These are phyloP conservation scores for Lolium perenne DNA, from an alignment of 176 grass and related monocot species.

Conservation along the genomic window DNA sequence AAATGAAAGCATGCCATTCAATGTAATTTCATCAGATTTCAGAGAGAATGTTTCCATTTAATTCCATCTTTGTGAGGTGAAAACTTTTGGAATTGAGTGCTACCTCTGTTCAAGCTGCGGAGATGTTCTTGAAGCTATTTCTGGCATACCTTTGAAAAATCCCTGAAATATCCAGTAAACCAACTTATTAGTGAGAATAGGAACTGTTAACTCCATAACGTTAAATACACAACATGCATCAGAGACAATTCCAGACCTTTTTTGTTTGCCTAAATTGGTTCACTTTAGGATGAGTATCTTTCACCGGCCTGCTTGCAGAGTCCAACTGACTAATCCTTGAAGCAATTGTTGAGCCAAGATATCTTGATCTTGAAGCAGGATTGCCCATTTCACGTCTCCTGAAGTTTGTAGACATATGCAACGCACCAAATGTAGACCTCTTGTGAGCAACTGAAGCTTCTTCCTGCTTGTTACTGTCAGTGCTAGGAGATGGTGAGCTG, in stretches of 20 bases:
- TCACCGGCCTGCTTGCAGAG: constrained; percentile 43
- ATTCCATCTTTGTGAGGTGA: not conserved
- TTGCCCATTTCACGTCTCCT: constrained; percentile 36
- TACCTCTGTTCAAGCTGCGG: constrained; percentile 50
- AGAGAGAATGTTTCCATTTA: constrained; percentile 15
- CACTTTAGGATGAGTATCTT: not conserved
- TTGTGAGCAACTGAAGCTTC: constrained; percentile 32
- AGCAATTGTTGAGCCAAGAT: constrained; percentile 44
- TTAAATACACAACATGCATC: not conserved
- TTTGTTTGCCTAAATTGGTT: constrained; percentile 42
- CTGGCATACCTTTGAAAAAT: not conserved
- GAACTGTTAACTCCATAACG: not conserved
- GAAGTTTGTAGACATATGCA: constrained; percentile 44
- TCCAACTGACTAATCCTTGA: constrained; percentile 58
- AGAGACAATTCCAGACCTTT: constrained; percentile 32
- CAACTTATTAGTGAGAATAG: not conserved
- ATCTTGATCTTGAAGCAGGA: constrained; percentile 37
- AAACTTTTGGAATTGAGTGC: not conserved
- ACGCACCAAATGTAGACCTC: constrained; percentile 31
- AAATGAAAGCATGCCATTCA: not conserved
- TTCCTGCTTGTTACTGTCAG: constrained; percentile 14
- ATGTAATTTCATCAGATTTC: not conserved
- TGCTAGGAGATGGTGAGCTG: constrained; percentile 47
- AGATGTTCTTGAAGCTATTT: constrained; percentile 15
- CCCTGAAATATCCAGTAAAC: constrained; percentile 42